Percentiles rank a stretch among this genome's conserved stretches.
Conservation (phyloP, 1,139 yeast species). For the Pichiaceae sp. region DNA sequence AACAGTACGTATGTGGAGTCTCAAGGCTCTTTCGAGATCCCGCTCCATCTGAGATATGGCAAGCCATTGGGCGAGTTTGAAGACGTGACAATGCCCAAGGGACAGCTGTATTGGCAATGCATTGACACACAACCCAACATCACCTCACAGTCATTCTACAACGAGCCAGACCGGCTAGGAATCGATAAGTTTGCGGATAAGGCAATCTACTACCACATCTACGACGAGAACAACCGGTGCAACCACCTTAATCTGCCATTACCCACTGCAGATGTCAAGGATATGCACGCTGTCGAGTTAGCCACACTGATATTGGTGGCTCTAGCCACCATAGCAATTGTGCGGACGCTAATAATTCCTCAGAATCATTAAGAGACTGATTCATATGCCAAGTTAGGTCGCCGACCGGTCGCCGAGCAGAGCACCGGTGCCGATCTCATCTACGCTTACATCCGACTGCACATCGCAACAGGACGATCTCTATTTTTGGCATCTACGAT, state of each 20-base stretch:
- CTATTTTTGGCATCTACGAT: too few relatives aligned
- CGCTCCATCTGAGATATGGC: slow-evolving; percentile 23
- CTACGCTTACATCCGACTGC: too few relatives aligned
- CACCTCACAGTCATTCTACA: slow-evolving; percentile 13
- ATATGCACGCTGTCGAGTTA: slow-evolving; percentile 1
- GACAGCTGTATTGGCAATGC: slow-evolving; percentile 22
- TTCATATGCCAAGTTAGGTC: too few relatives aligned
- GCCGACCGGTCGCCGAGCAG: too few relatives aligned
- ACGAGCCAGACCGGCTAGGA: slow-evolving; percentile 15
- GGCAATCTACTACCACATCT: slow-evolving; percentile 1
- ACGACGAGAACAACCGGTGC: not conserved
- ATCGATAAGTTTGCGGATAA: slow-evolving; percentile 10
- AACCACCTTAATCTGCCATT: slow-evolving; percentile 7
- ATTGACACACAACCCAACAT: slow-evolving; percentile 4
- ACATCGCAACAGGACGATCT: too few relatives aligned
- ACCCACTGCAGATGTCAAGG: slow-evolving; percentile 12
- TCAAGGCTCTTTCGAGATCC: slow-evolving; percentile 14
- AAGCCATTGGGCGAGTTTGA: slow-evolving; percentile 11
- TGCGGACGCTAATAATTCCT: too few relatives aligned
- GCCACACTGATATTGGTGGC: slow-evolving; percentile 2
- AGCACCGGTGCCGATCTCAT: too few relatives aligned
- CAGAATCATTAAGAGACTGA: too few relatives aligned
- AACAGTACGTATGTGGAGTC: slow-evolving; percentile 8
- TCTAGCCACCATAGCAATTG: not conserved
- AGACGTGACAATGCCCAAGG: slow-evolving; percentile 10